Conservation (phyloP, 106 monocot genomes). For the Vanilla planifolia region DNA sequence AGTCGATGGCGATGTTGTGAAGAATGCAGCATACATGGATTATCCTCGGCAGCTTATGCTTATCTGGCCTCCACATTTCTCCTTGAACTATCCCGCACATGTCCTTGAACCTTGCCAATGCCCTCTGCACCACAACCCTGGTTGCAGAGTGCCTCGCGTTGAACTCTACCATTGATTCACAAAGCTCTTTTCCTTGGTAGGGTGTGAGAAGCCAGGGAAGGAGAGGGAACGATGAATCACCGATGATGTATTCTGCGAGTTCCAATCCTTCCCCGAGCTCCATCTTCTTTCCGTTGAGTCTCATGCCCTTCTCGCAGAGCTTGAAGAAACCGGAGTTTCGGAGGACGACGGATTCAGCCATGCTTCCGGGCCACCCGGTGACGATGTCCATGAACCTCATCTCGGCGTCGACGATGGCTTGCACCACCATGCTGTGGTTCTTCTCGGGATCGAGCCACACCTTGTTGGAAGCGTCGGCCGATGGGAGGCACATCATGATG, state of each 20-base stretch:
- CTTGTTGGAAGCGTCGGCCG: conserved; percentile 38
- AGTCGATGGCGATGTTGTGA: conserved; percentile 78
- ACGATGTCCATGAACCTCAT: conserved; percentile 65
- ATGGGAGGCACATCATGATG: conserved; percentile 62
- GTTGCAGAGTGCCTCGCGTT: conserved; percentile 59
- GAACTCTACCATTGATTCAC: conserved; percentile 41
- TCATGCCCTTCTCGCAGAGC: conserved; percentile 54
- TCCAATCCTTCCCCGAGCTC: conserved; percentile 28
- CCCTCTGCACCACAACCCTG: conserved; percentile 60
- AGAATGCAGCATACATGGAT: conserved; percentile 84
- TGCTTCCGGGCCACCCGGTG: conserved; percentile 88
- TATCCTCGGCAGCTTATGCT: conserved; percentile 79
- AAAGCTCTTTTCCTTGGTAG: conserved; percentile 48
- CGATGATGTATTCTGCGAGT: conserved; percentile 73
- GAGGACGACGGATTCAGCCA: conserved; percentile 51
- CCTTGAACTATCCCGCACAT: conserved; percentile 83
- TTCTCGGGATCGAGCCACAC: conserved; percentile 61
- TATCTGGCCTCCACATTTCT: conserved; percentile 96
- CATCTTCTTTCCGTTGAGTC: conserved; percentile 37
- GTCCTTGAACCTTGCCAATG: conserved; percentile 68
- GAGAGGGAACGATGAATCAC: conserved; percentile 58
- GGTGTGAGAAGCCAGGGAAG: conserved; percentile 89
- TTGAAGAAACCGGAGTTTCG: conserved; percentile 66
- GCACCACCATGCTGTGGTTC: conserved; percentile 67
- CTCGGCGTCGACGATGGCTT: conserved; percentile 43